These are phyloP conservation scores for Myriosclerotinia curreyana DNA, from an alignment of 2,329 filamentous ascomycete genomes.

Conservation along the genomic window DNA sequence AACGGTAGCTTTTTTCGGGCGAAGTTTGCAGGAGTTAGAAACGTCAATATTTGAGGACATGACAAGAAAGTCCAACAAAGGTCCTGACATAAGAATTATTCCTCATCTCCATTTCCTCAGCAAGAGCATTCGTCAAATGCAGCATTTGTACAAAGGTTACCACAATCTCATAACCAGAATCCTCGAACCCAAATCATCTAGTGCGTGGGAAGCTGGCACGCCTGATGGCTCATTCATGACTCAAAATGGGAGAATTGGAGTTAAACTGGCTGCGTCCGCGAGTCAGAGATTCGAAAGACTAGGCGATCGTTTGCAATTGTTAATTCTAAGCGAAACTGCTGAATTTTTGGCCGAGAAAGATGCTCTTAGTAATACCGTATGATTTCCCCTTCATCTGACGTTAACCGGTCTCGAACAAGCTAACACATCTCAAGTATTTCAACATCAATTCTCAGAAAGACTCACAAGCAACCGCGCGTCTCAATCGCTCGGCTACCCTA, in stretches of 20 bases:
- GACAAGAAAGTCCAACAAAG: conserved; percentile 41
- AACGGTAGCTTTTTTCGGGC: conserved; percentile 48
- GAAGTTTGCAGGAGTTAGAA: conserved; percentile 47
- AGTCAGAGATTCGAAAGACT: conserved; percentile 57
- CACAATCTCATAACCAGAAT: conserved; percentile 58
- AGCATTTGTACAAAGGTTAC: conserved; percentile 60
- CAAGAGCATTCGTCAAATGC: conserved; percentile 57
- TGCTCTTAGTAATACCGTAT: conserved; percentile 63
- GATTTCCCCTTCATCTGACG: background rate
- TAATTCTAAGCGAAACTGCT: conserved; percentile 60
- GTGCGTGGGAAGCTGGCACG: conserved; percentile 43
- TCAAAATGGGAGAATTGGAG: conserved; percentile 24
- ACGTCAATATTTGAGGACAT: conserved; percentile 35
- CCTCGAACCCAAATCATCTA: conserved; percentile 38
- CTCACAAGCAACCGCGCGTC: conserved; percentile 66
- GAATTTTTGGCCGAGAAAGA: conserved; percentile 68
- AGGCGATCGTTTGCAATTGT: conserved; percentile 55
- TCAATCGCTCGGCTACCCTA: conserved; percentile 69
- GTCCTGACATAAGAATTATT: conserved; percentile 52
- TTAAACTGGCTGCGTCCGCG: conserved; percentile 46
- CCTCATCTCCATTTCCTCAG: conserved; percentile 57
- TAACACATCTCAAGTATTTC: conserved; percentile 58
- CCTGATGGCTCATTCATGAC: conserved; percentile 10
- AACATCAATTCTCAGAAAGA: conserved; percentile 75
- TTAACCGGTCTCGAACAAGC: background rate